Evolutionary conservation across 495 filamentous ascomycete genomes (phyloP), one percentile per base, ranked within the genome.

Genomic region (Trichocladium antarcticum): DNA sequence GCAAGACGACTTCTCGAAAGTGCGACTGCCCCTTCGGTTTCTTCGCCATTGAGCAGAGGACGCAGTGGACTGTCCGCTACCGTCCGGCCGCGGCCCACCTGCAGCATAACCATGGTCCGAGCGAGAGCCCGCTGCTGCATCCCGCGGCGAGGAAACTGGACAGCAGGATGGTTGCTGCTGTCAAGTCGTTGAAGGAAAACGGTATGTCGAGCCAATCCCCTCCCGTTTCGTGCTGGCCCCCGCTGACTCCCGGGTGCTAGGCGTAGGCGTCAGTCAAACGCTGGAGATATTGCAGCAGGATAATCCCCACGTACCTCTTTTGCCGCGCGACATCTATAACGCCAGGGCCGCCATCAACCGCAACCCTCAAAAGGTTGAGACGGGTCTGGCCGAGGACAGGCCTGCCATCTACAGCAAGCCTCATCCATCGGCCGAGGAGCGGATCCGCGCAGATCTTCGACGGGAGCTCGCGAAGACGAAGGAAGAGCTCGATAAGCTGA

Each of bases 11-110:
- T 15, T 76, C 73, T 24, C 65, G 75, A 24, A 78, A 78, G 53
- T 76, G 73, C 48, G 75, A 76, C 39, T 78, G 75, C 53, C 72
- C 71, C 37, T 78, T 78, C 49, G 74, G 75, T 9, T 76, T 78
- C 48, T 78, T 76, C 42, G 75, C 74, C 22, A 70, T 78, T 16
- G 75, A 78, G 56, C 73, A 75, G 53, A 62, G 74, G 48, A 74
- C 73, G 7, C 72, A 76, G 43, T 78, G 75, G 75, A 72, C 72
- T 8, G 68, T 78, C 45, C 67, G 74, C 35, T 76, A 76, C 55
- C 65, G 74, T 21, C 74, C 74, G 7, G 72, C 76, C 53, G 57
- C 65, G 15, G 46, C 56, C 24, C 74, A 77, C 53, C 60, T 76
- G 27, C 58, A 62, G 43, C 75, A 78, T 50, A 78, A 78, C 49